Evolutionary conservation across 2,329 filamentous ascomycete species (phyloP).

Genomic region (Calonectria hawksworthii): DNA sequence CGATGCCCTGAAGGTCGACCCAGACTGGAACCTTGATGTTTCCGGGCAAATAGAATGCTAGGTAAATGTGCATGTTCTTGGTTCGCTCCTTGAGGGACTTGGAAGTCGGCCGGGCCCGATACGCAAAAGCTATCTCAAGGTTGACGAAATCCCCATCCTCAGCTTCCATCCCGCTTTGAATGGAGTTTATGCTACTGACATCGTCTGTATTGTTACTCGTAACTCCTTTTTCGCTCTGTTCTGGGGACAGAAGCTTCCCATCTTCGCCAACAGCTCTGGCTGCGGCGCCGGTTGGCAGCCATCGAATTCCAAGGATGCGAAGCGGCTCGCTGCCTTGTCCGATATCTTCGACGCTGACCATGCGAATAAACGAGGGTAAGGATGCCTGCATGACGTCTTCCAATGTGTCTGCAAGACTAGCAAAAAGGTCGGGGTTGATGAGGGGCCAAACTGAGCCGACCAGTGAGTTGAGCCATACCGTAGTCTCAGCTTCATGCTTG

Average conservation of each 20-base stretch:
- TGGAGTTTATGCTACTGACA: conserved; percentile 51
- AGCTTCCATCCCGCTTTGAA: conserved; percentile 76
- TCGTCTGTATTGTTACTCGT: conserved; percentile 54
- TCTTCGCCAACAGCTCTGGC: conserved; percentile 70
- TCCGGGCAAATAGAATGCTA: conserved; percentile 77
- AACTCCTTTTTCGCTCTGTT: conserved; percentile 50
- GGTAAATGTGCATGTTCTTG: conserved; percentile 74
- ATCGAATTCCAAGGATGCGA: conserved; percentile 78
- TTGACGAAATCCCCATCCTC: conserved; percentile 86
- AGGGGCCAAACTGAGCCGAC: conserved; percentile 79
- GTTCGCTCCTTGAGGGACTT: conserved; percentile 78
- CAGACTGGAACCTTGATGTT: conserved; percentile 73
- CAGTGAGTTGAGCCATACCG: conserved; percentile 80
- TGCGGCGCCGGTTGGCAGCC: conserved; percentile 80
- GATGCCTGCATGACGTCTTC: conserved; percentile 88
- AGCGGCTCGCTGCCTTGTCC: conserved; percentile 81
- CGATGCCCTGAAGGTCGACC: conserved; percentile 80
- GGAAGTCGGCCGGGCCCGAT: conserved; percentile 73
- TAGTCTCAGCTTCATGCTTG: conserved; percentile 70
- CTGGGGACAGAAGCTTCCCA: conserved; percentile 65
- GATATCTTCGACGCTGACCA: conserved; percentile 83
- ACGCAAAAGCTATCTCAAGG: conserved; percentile 81
- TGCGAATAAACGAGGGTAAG: conserved; percentile 76
- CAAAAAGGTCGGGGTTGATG: conserved; percentile 82
- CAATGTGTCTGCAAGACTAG: conserved; percentile 76